Percentiles rank a stretch among this genome's conserved stretches.
phyloP scores from a whole-genome alignment of 129 eudicot genomes.

The Flaveria linearis region DNA sequence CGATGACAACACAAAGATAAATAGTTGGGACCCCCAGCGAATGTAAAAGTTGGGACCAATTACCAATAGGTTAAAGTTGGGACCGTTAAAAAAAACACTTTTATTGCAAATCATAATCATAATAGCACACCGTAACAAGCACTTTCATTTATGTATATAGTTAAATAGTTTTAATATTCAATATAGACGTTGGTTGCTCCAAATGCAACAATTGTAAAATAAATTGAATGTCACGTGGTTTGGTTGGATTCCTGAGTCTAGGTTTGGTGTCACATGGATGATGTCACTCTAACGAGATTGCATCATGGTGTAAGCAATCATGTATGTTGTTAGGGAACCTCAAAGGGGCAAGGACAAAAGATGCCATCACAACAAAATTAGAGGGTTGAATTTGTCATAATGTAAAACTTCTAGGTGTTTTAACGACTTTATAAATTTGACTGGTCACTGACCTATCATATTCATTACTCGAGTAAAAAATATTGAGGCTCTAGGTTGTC shows the following conservation, averaged over 20 bases:
- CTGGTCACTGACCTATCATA: too few species aligned
- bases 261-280: background rate
- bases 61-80: too few species aligned
- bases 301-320: background rate
- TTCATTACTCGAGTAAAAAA: too few species aligned
- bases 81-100: too few species aligned
- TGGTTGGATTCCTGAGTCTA: background rate
- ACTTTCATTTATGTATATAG: too few species aligned
- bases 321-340: constrained; percentile 1
- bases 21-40: too few species aligned
- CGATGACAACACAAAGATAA: too few species aligned
- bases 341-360: background rate
- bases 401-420: background rate
- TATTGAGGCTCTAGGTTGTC: too few species aligned
- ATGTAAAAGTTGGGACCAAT: too few species aligned
- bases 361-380: background rate
- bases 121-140: too few species aligned
- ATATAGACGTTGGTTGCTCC: background rate
- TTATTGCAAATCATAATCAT: too few species aligned
- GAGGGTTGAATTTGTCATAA: background rate
- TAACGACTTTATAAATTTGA: too few species aligned
- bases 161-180: background rate
- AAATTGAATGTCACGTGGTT: background rate
- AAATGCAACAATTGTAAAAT: background rate
- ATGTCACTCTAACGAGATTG: constrained; percentile 1